Base-by-base conservation (phyloP, 2,329 filamentous ascomycete genomes). In the Diaporthe eres region DNA sequence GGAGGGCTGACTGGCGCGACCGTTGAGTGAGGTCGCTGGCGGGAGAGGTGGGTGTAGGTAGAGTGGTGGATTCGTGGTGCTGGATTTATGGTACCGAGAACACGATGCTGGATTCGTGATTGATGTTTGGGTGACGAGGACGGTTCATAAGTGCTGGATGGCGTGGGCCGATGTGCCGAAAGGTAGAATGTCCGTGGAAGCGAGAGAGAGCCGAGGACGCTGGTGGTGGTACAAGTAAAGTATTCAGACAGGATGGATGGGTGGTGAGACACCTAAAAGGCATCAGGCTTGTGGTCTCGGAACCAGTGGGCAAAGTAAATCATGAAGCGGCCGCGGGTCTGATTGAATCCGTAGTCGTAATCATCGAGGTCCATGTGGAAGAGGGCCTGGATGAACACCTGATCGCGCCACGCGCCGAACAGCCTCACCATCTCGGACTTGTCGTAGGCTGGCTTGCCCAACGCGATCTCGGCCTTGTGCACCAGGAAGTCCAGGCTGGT, bases 311-410 rank as follows among this genome's bases (percentile, higher is more conserved):
- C 12, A 22, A 4, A 8, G 22, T 49, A 19, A 22, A 7, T 19
- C 13, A 19, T 17, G 42, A 44, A 19, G 4, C 6, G 4, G 42
- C 15, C 42, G 42, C 42, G 42, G 0, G 34, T 8, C 2, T 6
- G 4, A 4, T 12, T 4, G 19, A 39, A 39, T 3, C 2, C 10
- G 8, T 1, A 4, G 19, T 22, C 10, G 22, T n/a, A 2, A 0
- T 25, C 22, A 3, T 61, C 34, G 17, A 22, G 10, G 22, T 42
- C 12, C 22, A 3, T 13, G 3, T 13, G 4, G 4, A 17, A 1
- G 4, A 17, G 0, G 12, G 42, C 17, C 6, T 1, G 1, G 17
- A 34, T 1, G 28, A 65, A 49, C 9, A 49, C 28, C 6, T n/a
- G 17, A 28, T 65, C 25, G 25, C 9, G 17, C 10, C 3, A 67